A percentile compares a stretch with the other conserved stretches of the same genome.
Conservation (phyloP, 2,329 filamentous ascomycete species). For the Mariannaea sp. region DNA sequence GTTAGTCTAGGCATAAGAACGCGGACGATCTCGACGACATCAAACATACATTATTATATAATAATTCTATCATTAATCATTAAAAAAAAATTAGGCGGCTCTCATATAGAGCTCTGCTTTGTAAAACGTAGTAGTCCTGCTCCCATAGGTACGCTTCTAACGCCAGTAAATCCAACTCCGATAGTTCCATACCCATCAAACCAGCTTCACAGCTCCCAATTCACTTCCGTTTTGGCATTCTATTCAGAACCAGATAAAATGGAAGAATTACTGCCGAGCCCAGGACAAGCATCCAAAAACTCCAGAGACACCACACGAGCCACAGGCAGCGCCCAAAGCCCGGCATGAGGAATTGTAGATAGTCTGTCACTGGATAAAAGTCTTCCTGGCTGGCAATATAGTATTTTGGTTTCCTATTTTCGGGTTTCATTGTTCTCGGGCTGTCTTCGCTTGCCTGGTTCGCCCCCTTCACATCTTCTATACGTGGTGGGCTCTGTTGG, state of each 20-base stretch:
- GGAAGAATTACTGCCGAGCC: conserved; percentile 53
- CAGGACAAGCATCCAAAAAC: conserved; percentile 67
- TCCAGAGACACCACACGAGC: conserved; percentile 64
- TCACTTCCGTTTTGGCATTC: conserved; percentile 13
- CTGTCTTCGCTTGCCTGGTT: conserved; percentile 14
- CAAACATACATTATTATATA: background rate
- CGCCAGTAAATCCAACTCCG: no score
- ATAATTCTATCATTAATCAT: background rate
- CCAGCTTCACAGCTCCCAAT: background rate
- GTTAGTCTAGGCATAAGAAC: background rate
- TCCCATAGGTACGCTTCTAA: background rate
- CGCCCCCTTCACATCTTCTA: conserved; percentile 17
- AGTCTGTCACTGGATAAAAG: conserved; percentile 77
- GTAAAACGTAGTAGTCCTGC: background rate
- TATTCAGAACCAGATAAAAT: conserved; percentile 42
- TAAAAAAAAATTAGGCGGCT: background rate
- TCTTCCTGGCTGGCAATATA: conserved; percentile 80
- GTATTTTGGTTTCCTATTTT: conserved; percentile 52
- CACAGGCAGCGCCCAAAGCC: conserved; percentile 61
- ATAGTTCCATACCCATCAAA: background rate
- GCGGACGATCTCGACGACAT: background rate
- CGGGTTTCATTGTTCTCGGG: conserved; percentile 18
- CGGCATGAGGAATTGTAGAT: conserved; percentile 72
- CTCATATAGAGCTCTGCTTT: background rate
- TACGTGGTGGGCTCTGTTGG: conserved; percentile 44